Base-by-base conservation (phyloP, 768 basidiomycete genomes). In the Hirschioporus abietinus region DNA sequence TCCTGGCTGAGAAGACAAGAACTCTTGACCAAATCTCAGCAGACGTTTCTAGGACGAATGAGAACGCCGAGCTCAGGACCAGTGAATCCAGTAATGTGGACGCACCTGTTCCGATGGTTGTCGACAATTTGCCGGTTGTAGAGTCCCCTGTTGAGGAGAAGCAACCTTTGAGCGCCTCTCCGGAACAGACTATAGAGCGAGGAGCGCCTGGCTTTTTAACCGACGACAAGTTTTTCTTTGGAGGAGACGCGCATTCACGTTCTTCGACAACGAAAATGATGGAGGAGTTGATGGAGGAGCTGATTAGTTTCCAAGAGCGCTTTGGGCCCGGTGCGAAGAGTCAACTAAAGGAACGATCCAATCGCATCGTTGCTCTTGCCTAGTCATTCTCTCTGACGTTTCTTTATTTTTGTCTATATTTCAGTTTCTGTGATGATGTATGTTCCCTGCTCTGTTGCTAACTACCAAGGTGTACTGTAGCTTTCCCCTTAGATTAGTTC, bases 281-380 rank as follows among this genome's bases (percentile, higher is more conserved):
- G 90, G 94, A 95, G 74, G 92, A 91, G 71, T 80, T 96, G 10
- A 95, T 95, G 88, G 86, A 92, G 72, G 94, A 96, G 75, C 78
- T 96, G 26, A 93, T 95, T 69, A 81, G 78, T 52, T 96, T 96
- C 74, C 95, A 96, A 78, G 93, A 96, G 74, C 83, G 86, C 65
- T 95, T 92, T 78, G 91, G 91, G n/a, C 82, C 82, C 7, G 81
- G 83, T 35, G 74, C 78, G 61, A 84, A 81, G 74, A 75, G 23
- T 61, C 60, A 34, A 25, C 4, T 69, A 60, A 79, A 75, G 68
- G 78, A 79, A 58, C 72, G 78, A 59, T 25, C 60, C 23, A 75
- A 76, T 60, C 76, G 77, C 66, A 71, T 75, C 67, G 72, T 71
- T 27, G 71, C 70, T 58, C 67, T 72, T 35, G 73, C 74, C 68